Base-by-base conservation (phyloP, 495 filamentous ascomycete genomes). In the Apodospora peruviana region DNA sequence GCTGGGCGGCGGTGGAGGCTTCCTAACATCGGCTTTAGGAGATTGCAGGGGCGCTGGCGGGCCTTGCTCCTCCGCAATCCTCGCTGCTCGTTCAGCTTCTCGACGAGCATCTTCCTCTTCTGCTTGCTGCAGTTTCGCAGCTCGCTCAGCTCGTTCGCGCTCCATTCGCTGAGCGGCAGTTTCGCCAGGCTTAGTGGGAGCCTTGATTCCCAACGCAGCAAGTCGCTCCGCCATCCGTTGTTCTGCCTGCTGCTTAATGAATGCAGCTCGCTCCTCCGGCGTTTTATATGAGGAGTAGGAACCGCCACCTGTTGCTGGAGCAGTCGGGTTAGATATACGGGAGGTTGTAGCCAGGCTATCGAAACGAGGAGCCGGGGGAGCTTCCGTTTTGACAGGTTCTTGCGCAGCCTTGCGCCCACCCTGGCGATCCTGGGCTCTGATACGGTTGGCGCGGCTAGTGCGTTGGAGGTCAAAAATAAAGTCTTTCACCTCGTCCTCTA, bases 211-310 rank as follows among this genome's bases (percentile, higher is more conserved):
- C 47, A 96, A 79, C 40, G 91, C 93, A 38, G 94, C 94, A 53
- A 99, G 82, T 42, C 93, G 82, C 65, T 97, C 94, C n/a, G 91
- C 90, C 86, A 99, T 96, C 39, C 91, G 86, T 61, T 90, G 88
- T 66, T 97, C 90, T 11, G 94, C 94, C 63, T 95, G 91, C 64
- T 96, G 90, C 63, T 93, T 93, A 54, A 96, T 95, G 64, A 90
- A 96, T 4, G 94, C 89, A 21, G 94, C 91, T 35, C 94, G 81
- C 52, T 97, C 91, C 60, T 96, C 90, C 4, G 90, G 83, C 2
- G 91, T 94, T 59, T 86, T 87, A 64, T 88, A 90, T n/a, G 85
- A 75, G 2, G 85, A 80, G 50, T 94, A 93, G 3, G 84, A 79
- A 3, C 75, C 74, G 12, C 71, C 71, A 14, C 58, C 58, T 5